Evolutionary conservation across 371 early-diverging fungal genomes (phyloP), one percentile per base, ranked within the genome.

Genomic region (Blastocladiella emersonii): DNA sequence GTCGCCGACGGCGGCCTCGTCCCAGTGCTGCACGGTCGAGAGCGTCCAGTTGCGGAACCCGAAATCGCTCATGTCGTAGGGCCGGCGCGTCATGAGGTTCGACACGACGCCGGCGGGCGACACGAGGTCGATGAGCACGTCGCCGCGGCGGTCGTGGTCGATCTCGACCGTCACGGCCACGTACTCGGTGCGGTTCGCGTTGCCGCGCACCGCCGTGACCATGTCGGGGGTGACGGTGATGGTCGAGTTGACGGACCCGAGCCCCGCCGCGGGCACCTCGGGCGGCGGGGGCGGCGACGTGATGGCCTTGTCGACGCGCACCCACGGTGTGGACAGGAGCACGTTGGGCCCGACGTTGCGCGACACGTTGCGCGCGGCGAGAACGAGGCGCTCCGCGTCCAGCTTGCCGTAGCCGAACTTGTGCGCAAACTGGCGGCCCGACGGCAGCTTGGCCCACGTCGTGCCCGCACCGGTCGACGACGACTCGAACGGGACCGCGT

Each of bases 21-120:
- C 92, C 98, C 98, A 98, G 66, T 95, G 95, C 74, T 88, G 91
- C 39, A 96, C 93, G 44, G 82, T 82, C 91, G 92, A 92, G 62
- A 95, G 89, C n/a, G 89, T 92, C 96, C 97, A 96, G 66, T 87
- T 78, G 23, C 48, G n/a, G 48, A 92, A 88, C 12, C 98, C 98
- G n/a, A 69, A 70, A 7, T 65, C 63, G 70, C 79, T 78, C 27
- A 60, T 67, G 68, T 98, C 98, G 34, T 64, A 64, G 15, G 68
- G 76, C 19, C 98, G 72, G 37, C 76, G 65, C 0, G 84, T 79
- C 0, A 85, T 89, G 56, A 97, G 70, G 55, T 82, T 68, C 21
- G 89, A 87, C 34, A 74, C 75, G 21, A 88, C 72, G 2, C 78
- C 73, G 27, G 73, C 61, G 0, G 98, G 98, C 41, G 87, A 86